Base-by-base conservation (phyloP, 2,329 filamentous ascomycete genomes). In the Lanzia echinophila region DNA sequence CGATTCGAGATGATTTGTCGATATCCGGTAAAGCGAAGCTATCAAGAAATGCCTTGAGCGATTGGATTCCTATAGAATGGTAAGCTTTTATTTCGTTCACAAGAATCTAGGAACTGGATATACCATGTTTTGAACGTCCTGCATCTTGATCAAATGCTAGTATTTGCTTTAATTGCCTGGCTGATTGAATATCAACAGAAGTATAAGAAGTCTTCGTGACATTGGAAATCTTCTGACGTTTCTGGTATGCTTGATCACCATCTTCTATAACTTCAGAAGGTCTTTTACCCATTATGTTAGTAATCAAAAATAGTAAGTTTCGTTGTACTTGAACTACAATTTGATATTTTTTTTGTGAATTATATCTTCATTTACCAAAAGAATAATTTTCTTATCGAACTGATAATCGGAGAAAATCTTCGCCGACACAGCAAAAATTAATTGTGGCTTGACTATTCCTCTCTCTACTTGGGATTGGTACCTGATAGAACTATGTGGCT, bases 1-100 rank as follows among this genome's bases (percentile, higher is more conserved):
- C 73, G 71, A 60, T 75, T 81, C 70, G 69, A 59, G 71, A 67
- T 24, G 73, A 70, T 60, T 75, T 71, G 54, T 76, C 71, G 42
- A 72, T 72, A 55, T 79, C 73, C 59, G 78, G 71, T 56, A 76
- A 70, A 58, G 78, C 72, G 59, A 89, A 79, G 38, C 79, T 73
- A 64, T 91, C 87, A 57, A 91, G 81, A 43, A 91, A 82, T 7
- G 74, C 70, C 66, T 89, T 89, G 72, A 89, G 81, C 0, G 83
- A 83, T 62, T 83, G 80, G 11, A 89, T 76, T 19, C 82, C 83
- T 86, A 47, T 11, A n/a, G 22, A 20, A 15, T 22, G 39, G 43
- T 48, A 42, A 33, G 53, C 47, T 48, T 41, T 22, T 31, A n/a
- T 3, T 5, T 17, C 24, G 44, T 19, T 2, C 8, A 34, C 15